These are phyloP conservation scores for Liriodendron chinense DNA, from an alignment of 164 flowering plant genomes.

Conservation along the genomic window DNA sequence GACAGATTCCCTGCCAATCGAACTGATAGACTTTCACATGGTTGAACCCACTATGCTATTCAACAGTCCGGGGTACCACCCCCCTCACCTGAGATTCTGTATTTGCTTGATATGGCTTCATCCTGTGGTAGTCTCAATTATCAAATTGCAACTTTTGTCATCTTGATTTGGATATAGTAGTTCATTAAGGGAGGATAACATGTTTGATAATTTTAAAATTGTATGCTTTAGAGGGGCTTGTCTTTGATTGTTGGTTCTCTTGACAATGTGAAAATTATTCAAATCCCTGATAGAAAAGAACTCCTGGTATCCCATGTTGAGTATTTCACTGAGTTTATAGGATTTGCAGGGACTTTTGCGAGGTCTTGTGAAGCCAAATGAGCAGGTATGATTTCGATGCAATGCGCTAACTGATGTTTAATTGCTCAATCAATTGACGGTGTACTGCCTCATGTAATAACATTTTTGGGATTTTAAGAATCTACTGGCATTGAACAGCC, in stretches of 20 bases:
- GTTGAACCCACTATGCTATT: too few species aligned
- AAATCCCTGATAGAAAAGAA: neutral
- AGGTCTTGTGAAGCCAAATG: conserved; percentile 11
- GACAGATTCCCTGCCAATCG: too few species aligned
- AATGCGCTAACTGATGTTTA: neutral
- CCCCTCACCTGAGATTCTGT: too few species aligned
- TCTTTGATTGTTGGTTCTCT: neutral
- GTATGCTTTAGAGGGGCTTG: neutral
- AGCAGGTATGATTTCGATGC: conserved; percentile 5
- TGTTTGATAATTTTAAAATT: neutral
- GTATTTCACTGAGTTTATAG: neutral
- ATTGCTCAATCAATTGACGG: neutral
- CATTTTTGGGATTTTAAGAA: neutral
- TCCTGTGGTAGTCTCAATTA: too few species aligned
- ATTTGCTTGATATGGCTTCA: too few species aligned
- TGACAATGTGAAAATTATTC: too few species aligned
- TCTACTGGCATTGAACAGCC: neutral
- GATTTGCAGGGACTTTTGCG: conserved; percentile 20
- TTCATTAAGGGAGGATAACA: neutral
- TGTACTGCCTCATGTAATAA: neutral
- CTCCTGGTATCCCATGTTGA: neutral
- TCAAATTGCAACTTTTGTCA: too few species aligned
- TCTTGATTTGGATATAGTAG: too few species aligned
- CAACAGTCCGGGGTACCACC: too few species aligned
- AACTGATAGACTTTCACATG: too few species aligned